A percentile compares a stretch with the other conserved stretches of the same genome.
These are phyloP conservation scores for Coniochaeta sp. DNA, from an alignment of 2,329 filamentous ascomycete species.

Conservation along the genomic window DNA sequence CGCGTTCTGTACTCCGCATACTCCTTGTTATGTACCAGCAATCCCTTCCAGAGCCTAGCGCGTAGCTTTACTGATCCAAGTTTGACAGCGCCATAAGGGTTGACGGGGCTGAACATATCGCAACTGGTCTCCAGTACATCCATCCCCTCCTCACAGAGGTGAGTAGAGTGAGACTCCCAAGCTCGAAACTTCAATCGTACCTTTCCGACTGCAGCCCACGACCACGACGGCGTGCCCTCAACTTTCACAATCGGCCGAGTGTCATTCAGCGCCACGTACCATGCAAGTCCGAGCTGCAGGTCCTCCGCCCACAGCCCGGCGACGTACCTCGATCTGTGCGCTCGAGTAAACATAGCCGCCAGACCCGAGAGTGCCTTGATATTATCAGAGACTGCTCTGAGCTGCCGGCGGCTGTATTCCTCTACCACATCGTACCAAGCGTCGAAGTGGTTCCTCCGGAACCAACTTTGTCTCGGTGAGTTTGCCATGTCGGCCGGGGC, in stretches of 20 bases:
- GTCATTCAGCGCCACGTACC: conserved; percentile 15
- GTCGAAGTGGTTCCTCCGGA: conserved; percentile 10
- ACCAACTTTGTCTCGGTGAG: background rate
- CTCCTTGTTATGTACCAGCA: background rate
- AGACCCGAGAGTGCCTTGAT: conserved; percentile 11
- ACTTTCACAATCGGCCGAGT: background rate
- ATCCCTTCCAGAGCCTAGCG: background rate
- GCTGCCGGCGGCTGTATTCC: conserved; percentile 11
- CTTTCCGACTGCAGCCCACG: conserved; percentile 14
- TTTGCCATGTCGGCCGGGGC: background rate
- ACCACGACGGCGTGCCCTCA: conserved; percentile 10
- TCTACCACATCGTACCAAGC: conserved; percentile 12
- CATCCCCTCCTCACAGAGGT: background rate
- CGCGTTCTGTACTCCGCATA: background rate
- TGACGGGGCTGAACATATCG: background rate
- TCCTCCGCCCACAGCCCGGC: conserved; percentile 14
- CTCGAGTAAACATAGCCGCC: conserved; percentile 6
- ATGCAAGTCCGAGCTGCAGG: conserved; percentile 9
- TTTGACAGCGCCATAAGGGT: background rate
- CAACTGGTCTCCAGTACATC: background rate
- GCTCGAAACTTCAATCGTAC: background rate
- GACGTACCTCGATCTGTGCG: conserved; percentile 8
- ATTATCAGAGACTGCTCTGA: conserved; percentile 7
- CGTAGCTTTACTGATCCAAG: background rate
- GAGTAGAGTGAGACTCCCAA: background rate